phyloP scores from a whole-genome alignment of 176 grass and related monocot genomes.

The Ensete ventricosum region DNA sequence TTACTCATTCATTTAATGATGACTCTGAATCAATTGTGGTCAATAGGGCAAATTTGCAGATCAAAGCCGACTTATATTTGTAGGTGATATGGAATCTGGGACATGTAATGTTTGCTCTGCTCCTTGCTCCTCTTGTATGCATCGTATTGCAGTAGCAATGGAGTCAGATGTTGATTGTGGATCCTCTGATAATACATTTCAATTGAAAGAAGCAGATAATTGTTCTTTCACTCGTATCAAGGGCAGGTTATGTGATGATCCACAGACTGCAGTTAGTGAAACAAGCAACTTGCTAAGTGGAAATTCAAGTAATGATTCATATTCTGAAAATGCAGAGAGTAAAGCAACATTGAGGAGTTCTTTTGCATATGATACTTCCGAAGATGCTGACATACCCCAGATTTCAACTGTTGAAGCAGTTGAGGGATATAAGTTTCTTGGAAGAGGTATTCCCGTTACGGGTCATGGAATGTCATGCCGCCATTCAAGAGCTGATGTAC shows the following conservation, averaged over 20 bases:
- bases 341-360: slow-evolving; percentile 28
- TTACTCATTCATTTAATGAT: not conserved
- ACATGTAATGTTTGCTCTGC: slow-evolving; percentile 67
- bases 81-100: slow-evolving; percentile 38
- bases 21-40: not conserved
- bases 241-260: slow-evolving; percentile 32
- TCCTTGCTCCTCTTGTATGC: slow-evolving; percentile 70
- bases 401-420: not conserved
- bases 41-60: slow-evolving; percentile 6
- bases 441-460: not conserved
- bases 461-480: not conserved
- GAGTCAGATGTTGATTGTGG: slow-evolving; percentile 44
- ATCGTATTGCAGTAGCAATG: slow-evolving; percentile 26
- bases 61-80: slow-evolving; percentile 7
- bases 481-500: not conserved
- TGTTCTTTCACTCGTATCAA: slow-evolving; percentile 26
- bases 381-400: slow-evolving; percentile 49
- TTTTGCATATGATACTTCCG: slow-evolving; percentile 33
- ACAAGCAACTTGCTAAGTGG: slow-evolving; percentile 41
- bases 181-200: slow-evolving; percentile 45
- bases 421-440: not conserved
- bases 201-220: slow-evolving; percentile 41
- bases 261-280: slow-evolving; percentile 24
- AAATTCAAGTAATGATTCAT: slow-evolving; percentile 52
- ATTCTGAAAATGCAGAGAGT: slow-evolving; percentile 51